phyloP scores from a whole-genome alignment of 768 basidiomycete genomes.

The Pleurotus eryngii region DNA sequence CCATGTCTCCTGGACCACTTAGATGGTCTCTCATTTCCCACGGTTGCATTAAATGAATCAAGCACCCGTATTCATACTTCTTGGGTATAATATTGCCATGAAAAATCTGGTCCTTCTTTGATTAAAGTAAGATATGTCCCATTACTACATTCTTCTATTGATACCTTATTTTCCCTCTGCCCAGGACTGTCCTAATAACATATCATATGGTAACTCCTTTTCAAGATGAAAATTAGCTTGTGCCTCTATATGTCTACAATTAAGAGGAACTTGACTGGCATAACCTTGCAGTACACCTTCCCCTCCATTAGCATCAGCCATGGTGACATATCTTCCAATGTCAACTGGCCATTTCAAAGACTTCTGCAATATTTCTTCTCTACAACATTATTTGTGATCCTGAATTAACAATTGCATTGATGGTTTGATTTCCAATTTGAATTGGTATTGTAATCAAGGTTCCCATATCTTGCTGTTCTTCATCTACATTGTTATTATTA shows the following conservation, averaged over 20 bases:
- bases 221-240: conserved; percentile 19
- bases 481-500: background rate
- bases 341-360: conserved; percentile 12
- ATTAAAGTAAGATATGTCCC: conserved; percentile 24
- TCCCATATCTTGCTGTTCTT: background rate
- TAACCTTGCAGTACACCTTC: conserved; percentile 16
- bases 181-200: conserved; percentile 21
- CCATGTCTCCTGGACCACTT: background rate
- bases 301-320: conserved; percentile 28
- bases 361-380: conserved; percentile 8
- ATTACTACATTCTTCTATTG: conserved; percentile 22
- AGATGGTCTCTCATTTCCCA: background rate
- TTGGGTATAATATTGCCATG: background rate
- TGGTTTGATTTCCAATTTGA: background rate
- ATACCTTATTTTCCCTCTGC: conserved; percentile 20
- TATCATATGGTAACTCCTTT: conserved; percentile 14
- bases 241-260: conserved; percentile 18
- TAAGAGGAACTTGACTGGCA: conserved; percentile 16
- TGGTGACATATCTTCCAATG: conserved; percentile 1
- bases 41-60: background rate
- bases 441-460: conserved; percentile 14
- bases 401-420: conserved; percentile 22
- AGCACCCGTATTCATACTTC: background rate
- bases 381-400: conserved; percentile 26
- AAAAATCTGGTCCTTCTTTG: background rate